Base-by-base conservation (phyloP, 768 basidiomycete genomes). In the Collybia mongolica region DNA sequence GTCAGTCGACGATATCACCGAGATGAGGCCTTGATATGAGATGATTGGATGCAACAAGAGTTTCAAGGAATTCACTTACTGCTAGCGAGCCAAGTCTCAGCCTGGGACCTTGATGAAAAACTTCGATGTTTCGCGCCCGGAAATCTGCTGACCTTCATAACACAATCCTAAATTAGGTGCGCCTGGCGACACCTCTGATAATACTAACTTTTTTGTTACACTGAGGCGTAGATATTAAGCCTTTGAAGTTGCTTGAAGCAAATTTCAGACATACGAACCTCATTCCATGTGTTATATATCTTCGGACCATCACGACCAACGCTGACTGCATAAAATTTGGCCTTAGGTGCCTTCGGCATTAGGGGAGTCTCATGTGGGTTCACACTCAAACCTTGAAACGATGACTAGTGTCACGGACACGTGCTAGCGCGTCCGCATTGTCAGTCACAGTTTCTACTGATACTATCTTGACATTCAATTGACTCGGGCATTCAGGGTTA, bases 321-420 rank as follows among this genome's bases (percentile, higher is more conserved):
- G 32, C 71, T 66, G 1, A 88, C 84, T 2, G 86, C 86, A 47
- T 86, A 88, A 54, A 67, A 84, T 54, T 83, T 85, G n/a, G 45
- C 43, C 43, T 58, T 58, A 23, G 54, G 45, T 37, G 59, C 48
- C 49, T 64, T 67, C 28, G 67, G 65, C 69, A 70, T 68, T 19
- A 36, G 20, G 36, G n/a, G 9, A 17, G 46, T 38, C 18, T 41
- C 3, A 20, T 26, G 32, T 51, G 20, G 32, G 46, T 29, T 39
- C 14, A 32, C 24, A 7, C 7, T 7, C 7, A 26, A 26, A 26
- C 24, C 24, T n/a, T n/a, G n/a, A n/a, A n/a, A n/a, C n/a, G 7
- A 26, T 7, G 3, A 26, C 4, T 26, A 26, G 3, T 19, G 37
- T 48, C 18, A 49, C 53, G 46, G 19, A n/a, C 53, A 50, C 53